Conservation (phyloP, 352 stramenopile species). For the Elongisporangium prolatum region DNA sequence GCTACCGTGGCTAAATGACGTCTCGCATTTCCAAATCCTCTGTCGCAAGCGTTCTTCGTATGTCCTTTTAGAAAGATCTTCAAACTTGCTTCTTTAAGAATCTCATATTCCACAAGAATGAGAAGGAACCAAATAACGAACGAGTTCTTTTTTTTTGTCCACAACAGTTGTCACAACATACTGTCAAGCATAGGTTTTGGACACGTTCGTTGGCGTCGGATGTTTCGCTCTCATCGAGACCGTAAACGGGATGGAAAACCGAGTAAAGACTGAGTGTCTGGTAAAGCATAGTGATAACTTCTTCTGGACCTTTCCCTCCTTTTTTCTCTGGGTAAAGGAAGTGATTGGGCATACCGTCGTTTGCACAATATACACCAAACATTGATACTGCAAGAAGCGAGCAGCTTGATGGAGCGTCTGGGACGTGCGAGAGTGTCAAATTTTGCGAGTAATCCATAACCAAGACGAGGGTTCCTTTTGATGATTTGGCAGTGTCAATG, state of each 20-base stretch:
- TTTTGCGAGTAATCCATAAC: conserved; percentile 18
- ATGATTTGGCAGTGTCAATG: not conserved
- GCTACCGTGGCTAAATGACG: no score
- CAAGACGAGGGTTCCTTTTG: not conserved
- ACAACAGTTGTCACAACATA: no score
- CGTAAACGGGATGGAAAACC: not conserved
- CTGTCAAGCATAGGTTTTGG: conserved; percentile 1
- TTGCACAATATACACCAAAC: conserved; percentile 13
- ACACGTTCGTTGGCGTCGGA: not conserved
- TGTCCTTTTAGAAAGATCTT: no score
- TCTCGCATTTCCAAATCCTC: no score
- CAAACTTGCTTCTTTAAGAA: no score
- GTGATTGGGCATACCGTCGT: conserved; percentile 4
- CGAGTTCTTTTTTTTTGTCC: no score
- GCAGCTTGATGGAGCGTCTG: conserved; percentile 10
- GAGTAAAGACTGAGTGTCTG: conserved; percentile 2
- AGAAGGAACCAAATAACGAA: no score
- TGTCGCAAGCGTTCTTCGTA: no score
- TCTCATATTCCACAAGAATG: no score
- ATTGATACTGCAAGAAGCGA: conserved; percentile 9
- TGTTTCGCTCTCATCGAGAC: not conserved
- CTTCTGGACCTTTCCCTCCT: conserved; percentile 7
- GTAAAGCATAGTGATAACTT: conserved; percentile 11
- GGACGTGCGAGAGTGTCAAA: conserved; percentile 1
- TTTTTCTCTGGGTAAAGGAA: conserved; percentile 13